Percentiles rank a stretch among this genome's conserved stretches.
phyloP scores from a whole-genome alignment of 768 basidiomycete genomes.

The Obba rivulosa region DNA sequence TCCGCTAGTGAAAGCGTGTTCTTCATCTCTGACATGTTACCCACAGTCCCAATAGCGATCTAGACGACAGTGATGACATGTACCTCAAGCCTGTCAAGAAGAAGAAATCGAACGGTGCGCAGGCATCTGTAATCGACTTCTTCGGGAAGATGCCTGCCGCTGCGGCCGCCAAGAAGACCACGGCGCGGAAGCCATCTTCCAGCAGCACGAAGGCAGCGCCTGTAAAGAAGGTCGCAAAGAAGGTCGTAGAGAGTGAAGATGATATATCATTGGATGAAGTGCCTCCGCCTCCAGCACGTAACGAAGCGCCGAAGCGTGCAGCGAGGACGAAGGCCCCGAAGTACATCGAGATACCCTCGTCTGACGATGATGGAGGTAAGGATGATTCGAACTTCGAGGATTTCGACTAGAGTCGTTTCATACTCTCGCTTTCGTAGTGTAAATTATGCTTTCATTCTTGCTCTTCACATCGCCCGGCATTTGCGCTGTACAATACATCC shows the following conservation, averaged over 20 bases:
- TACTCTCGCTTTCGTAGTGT: not conserved
- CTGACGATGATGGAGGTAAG: conserved; percentile 32
- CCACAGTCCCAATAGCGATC: not conserved
- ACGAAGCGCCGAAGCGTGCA: conserved; percentile 41
- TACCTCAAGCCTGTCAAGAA: conserved; percentile 51
- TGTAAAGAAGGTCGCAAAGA: conserved; percentile 45
- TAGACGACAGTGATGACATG: conserved; percentile 34
- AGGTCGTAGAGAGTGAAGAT: conserved; percentile 36
- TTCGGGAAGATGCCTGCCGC: conserved; percentile 39
- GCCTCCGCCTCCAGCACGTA: conserved; percentile 37
- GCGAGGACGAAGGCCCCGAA: conserved; percentile 48
- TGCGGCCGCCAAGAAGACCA: conserved; percentile 34
- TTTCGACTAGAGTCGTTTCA: conserved; percentile 13
- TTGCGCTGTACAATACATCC: too few relatives aligned
- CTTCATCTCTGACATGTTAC: not conserved
- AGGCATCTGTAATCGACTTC: conserved; percentile 53
- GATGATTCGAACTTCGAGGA: conserved; percentile 26
- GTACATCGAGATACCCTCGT: conserved; percentile 26
- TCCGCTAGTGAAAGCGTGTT: not conserved
- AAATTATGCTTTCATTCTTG: too few relatives aligned
- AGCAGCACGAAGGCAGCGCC: conserved; percentile 36
- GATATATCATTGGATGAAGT: conserved; percentile 35
- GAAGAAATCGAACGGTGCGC: conserved; percentile 29
- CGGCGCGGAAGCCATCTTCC: conserved; percentile 4
- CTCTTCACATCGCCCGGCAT: too few relatives aligned